A percentile compares a stretch with the other conserved stretches of the same genome.
Conservation (phyloP, 1,139 yeast genomes). For the Suhomyces bolitotheri region DNA sequence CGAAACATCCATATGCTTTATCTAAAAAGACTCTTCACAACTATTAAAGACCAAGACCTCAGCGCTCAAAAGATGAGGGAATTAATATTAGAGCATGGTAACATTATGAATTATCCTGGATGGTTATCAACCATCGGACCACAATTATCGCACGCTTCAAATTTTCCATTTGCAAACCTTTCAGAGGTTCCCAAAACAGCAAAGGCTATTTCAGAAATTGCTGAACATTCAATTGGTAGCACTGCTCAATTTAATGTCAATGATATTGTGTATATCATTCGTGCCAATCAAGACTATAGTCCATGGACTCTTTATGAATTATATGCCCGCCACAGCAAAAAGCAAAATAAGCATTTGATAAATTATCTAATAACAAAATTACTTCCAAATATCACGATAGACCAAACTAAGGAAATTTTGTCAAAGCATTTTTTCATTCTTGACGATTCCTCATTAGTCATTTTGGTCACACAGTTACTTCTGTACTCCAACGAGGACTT, state of each 20-base stretch:
- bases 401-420: conserved; percentile 9
- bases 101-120: conserved; percentile 14
- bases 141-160: conserved; percentile 2
- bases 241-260: conserved; percentile 6
- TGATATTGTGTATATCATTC: conserved; percentile 14
- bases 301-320: conserved; percentile 15
- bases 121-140: conserved; percentile 15
- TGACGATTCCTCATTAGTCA: conserved; percentile 10
- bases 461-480: conserved; percentile 4
- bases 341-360: conserved; percentile 16
- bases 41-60: not conserved
- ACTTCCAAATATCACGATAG: conserved; percentile 2
- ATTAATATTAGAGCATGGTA: conserved; percentile 2
- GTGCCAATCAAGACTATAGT: conserved; percentile 9
- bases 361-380: conserved; percentile 14
- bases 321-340: conserved; percentile 9
- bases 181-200: not conserved
- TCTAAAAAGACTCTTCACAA: conserved; percentile 9
- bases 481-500: conserved; percentile 5
- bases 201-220: not conserved
- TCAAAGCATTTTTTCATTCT: conserved; percentile 5
- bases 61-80: not conserved
- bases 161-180: conserved; percentile 2
- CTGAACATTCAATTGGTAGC: not conserved
- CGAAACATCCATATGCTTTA: conserved; percentile 10